phyloP scores from a whole-genome alignment of 495 filamentous ascomycete species.

The Lasiosphaeria miniovina region DNA sequence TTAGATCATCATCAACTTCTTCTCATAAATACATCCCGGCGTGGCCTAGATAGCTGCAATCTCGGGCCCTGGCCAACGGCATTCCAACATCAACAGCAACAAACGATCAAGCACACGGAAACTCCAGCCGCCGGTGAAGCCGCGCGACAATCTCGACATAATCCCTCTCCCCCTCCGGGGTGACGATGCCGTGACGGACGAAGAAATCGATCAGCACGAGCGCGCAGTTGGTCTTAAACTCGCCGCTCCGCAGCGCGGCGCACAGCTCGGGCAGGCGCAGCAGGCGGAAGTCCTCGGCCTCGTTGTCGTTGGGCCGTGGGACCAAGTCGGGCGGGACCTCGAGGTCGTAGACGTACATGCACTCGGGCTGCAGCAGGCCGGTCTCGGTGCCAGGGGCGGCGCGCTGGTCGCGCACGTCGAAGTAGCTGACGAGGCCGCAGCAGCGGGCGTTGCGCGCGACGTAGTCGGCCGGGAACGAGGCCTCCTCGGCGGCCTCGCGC shows the following conservation, averaged over 20 bases:
- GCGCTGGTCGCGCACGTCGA: slow-evolving; percentile 39
- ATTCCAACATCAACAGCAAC: too few relatives aligned
- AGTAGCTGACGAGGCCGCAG: slow-evolving; percentile 32
- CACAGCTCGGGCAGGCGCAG: slow-evolving; percentile 49
- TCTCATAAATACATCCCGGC: too few relatives aligned
- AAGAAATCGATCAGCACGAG: slow-evolving; percentile 54
- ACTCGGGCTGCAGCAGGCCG: slow-evolving; percentile 40
- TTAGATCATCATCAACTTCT: too few relatives aligned
- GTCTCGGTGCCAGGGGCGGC: slow-evolving; percentile 50
- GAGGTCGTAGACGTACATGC: slow-evolving; percentile 52
- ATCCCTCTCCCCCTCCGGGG: slow-evolving; percentile 45
- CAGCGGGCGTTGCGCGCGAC: slow-evolving; percentile 29
- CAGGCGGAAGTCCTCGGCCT: slow-evolving; percentile 50
- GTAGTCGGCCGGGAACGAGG: slow-evolving; percentile 38
- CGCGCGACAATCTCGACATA: slow-evolving; percentile 48
- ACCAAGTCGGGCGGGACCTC: slow-evolving; percentile 34
- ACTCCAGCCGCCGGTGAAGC: slow-evolving; percentile 46
- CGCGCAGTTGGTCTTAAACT: slow-evolving; percentile 56
- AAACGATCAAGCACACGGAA: slow-evolving; percentile 7
- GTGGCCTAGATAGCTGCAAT: too few relatives aligned
- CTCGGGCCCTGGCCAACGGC: too few relatives aligned
- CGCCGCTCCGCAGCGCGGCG: slow-evolving; percentile 35
- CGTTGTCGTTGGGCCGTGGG: slow-evolving; percentile 47
- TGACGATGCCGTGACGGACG: slow-evolving; percentile 53
- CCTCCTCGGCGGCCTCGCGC: slow-evolving; percentile 55